Base-by-base conservation (phyloP, 192 early-diverging fungal species). In the Backusella liffmaniae region DNA sequence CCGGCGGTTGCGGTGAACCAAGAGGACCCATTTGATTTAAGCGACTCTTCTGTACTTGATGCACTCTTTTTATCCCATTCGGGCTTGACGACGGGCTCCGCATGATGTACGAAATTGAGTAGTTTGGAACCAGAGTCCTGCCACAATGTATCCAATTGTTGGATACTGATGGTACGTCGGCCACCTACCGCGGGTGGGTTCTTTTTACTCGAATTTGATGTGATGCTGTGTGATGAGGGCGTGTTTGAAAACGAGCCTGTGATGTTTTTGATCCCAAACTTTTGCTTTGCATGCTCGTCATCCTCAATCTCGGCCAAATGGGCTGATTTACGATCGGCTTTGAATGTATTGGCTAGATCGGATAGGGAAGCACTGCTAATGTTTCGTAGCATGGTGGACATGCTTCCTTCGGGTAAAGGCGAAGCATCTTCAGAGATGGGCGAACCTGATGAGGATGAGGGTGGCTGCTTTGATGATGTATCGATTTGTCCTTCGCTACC, bases 1-100 rank as follows among this genome's bases (percentile, higher is more conserved):
- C 62, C 59, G 1, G 18, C 46, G 1, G 46, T 49, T 5, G 46
- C 18, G 26, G 69, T 41, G 41, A 56, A 73, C 41, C 72, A 76
- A 1, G 82, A 83, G 12, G 78, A 44, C 5, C 77, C 78, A 7
- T 84, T 81, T 7, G 83, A 83, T 77, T 71, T 71, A 6, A 23
- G 9, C 5, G 70, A 71, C 6, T 75, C 37, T 0, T 80, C 80
- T 8, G 70, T 68, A 7, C 78, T 83, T 15, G 39, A 62, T n/a
- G 37, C 69, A 30, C 82, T 83, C 7, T 44, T 76, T 6, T 62
- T 51, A 73, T 83, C 82, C 75, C 74, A 79, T 0, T 42, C 10
- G 3, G 41, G 26, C 10, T 29, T 39, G 21, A 5, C 5, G 2
- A 42, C 34, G 5, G 35, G 34, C 5, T 56, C 44, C 13, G 34